These are phyloP conservation scores for Solanum medicagineum DNA, from an alignment of 257 asterid species.

Conservation along the genomic window DNA sequence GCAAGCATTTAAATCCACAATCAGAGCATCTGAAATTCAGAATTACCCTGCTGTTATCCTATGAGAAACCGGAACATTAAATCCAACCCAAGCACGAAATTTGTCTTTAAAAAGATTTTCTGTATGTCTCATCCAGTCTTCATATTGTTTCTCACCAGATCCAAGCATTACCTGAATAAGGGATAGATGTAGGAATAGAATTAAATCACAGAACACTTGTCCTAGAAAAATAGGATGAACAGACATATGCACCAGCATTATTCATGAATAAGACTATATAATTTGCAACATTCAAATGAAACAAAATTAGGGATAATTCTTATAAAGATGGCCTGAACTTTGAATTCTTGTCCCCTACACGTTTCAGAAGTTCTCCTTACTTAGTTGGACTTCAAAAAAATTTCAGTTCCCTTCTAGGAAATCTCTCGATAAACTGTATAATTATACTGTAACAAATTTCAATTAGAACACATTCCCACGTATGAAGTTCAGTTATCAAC, in stretches of 20 bases:
- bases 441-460: not conserved
- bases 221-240: not conserved
- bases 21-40: not conserved
- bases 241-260: not conserved
- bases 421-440: not conserved
- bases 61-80: slow-evolving; percentile 88
- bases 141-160: slow-evolving; percentile 92
- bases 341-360: not conserved
- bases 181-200: not conserved
- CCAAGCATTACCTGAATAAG: slow-evolving; percentile 85
- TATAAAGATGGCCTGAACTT: not conserved
- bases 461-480: not conserved
- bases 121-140: slow-evolving; percentile 90
- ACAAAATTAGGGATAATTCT: not conserved
- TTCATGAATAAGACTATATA: not conserved
- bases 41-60: slow-evolving; percentile 80
- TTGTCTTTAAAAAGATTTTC: slow-evolving; percentile 53
- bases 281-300: not conserved
- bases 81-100: slow-evolving; percentile 96
- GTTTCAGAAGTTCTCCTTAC: not conserved
- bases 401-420: not conserved
- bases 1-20: not conserved
- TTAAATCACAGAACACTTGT: not conserved
- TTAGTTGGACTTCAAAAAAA: not conserved
- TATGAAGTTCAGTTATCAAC: not conserved